phyloP scores from a whole-genome alignment of 495 filamentous ascomycete genomes.

The Hyaloscypha bicolor region DNA sequence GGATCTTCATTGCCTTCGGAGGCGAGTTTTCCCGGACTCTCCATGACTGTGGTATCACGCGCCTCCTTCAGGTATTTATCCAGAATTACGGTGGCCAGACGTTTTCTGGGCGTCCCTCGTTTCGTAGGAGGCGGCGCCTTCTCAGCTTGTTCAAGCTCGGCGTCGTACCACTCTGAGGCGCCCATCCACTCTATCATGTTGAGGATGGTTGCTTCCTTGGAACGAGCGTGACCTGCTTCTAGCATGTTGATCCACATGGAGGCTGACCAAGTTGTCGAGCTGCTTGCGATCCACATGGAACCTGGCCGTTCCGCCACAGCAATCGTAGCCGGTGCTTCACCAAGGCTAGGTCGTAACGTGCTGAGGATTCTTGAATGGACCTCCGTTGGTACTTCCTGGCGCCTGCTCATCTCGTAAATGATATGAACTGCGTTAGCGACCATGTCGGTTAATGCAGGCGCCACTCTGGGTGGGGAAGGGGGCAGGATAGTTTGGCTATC shows the following conservation, averaged over 20 bases:
- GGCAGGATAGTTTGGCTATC: conserved; percentile 11
- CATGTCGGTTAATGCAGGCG: neutral
- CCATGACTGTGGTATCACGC: too few species aligned
- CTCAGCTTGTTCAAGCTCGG: too few species aligned
- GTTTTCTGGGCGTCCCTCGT: too few species aligned
- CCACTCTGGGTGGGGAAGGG: conserved; percentile 2
- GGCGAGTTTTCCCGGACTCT: too few species aligned
- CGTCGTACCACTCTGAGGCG: too few species aligned
- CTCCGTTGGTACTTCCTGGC: conserved; percentile 5
- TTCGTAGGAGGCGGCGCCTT: too few species aligned
- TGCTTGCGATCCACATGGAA: conserved; percentile 7
- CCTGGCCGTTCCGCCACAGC: neutral
- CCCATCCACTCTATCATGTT: neutral
- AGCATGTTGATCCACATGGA: conserved; percentile 21
- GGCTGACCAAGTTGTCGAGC: conserved; percentile 12
- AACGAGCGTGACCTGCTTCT: conserved; percentile 20
- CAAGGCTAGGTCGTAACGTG: conserved; percentile 6
- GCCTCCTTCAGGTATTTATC: too few species aligned
- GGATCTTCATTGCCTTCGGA: conserved; percentile 17
- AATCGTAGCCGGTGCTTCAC: neutral
- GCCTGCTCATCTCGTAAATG: conserved; percentile 2
- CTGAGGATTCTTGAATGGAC: conserved; percentile 10
- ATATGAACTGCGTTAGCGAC: conserved; percentile 7
- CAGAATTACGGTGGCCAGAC: too few species aligned
- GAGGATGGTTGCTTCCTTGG: conserved; percentile 16